Base-by-base conservation (phyloP, 345 rosid genomes). In the Populus deltoides region DNA sequence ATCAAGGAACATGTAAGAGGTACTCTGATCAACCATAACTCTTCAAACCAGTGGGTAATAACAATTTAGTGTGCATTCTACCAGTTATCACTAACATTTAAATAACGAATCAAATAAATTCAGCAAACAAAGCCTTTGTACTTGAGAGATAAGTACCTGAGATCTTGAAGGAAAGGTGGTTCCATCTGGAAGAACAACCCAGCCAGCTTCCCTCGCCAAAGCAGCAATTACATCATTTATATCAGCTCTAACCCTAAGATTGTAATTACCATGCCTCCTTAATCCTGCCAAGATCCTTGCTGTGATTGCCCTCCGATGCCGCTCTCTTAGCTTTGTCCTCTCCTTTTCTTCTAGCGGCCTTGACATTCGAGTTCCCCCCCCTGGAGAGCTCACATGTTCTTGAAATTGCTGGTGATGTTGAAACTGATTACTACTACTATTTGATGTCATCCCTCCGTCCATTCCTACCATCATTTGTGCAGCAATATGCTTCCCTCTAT, bases 151-250 rank as follows among this genome's bases (percentile, higher is more conserved):
- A 61, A 84, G 84, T 77, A 96, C 99, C 97, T 94, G 98, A 78
- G 97, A 87, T 87, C 88, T 91, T 33, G 97, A 92, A 68, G 99
- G 99, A 79, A 92, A 94, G 68, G 98, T 94, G 41, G 99, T 97
- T 84, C 99, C 99, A 90, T 97, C 99, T 41, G 99, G 98, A 77
- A 97, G 97, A 85, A 97, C 99, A 80, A 92, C 97, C 99, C 99
- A 94, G 29, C 98, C 98, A 86, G 99, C 99, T 87, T 97, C 99
- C 85, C 97, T 92, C 6, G 99, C 99, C 86, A 97, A 86, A 81
- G 99, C 99, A 35, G 97, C 97, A 71, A 97, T 97, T 68, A 97
- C 99, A 81, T 97, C 99, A 74, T 97, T 97, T 39, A 94, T 97
- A 86, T 97, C 99, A 79, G 99, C 99, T 84, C 99, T 92, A 69